Percentiles rank a stretch among this genome's conserved stretches.
These are phyloP conservation scores for Moringa oleifera DNA, from an alignment of 345 rosid species.

Conservation along the genomic window DNA sequence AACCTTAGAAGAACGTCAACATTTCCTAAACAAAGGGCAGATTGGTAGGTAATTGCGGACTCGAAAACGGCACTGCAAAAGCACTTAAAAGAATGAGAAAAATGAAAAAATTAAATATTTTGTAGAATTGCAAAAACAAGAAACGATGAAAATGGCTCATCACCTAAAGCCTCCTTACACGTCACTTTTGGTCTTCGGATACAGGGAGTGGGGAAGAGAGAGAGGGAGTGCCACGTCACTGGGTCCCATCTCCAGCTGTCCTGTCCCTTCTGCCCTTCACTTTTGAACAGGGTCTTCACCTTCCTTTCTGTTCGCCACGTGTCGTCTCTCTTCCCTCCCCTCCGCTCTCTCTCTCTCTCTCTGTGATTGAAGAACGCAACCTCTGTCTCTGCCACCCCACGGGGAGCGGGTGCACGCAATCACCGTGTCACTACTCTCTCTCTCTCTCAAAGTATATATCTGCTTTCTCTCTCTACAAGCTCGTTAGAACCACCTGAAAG, in stretches of 20 bases:
- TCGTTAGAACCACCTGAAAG: conserved; percentile 19
- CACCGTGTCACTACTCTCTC: conserved; percentile 5
- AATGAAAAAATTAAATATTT: too few species aligned
- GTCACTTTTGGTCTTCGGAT: too few species aligned
- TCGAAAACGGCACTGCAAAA: too few species aligned
- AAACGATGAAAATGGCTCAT: too few species aligned
- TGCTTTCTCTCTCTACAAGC: background rate
- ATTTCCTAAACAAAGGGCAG: too few species aligned
- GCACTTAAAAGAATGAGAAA: too few species aligned
- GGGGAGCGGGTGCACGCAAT: conserved; percentile 21
- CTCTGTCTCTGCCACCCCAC: conserved; percentile 16
- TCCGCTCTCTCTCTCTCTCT: conserved; percentile 1
- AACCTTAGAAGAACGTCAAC: too few species aligned
- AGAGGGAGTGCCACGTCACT: conserved; percentile 14
- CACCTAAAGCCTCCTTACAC: too few species aligned
- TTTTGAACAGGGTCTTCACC: conserved; percentile 5
- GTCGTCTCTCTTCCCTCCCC: conserved; percentile 16
- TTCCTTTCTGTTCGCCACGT: conserved; percentile 20
- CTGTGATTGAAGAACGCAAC: conserved; percentile 13
- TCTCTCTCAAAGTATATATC: too few species aligned
- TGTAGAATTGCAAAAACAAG: too few species aligned
- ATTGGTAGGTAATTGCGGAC: too few species aligned
- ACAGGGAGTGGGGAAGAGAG: too few species aligned
- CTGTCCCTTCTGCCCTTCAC: conserved; percentile 9
- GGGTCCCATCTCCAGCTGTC: conserved; percentile 21